A percentile compares a stretch with the other conserved stretches of the same genome.
Conservation (phyloP, 1,139 yeast genomes). For the Suhomyces kunorum region DNA sequence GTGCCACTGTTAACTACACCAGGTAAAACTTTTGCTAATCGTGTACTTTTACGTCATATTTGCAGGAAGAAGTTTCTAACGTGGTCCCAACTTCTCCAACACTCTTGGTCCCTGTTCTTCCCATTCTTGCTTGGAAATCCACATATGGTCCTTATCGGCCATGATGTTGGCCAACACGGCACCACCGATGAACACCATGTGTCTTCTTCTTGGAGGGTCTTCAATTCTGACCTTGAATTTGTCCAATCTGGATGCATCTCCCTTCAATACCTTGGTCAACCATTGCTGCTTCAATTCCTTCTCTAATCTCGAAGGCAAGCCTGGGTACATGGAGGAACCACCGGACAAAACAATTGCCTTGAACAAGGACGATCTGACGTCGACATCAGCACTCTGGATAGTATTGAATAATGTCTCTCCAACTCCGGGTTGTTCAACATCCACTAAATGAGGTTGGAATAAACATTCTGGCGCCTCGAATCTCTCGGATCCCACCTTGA, state of each 20-base stretch:
- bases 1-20: not conserved
- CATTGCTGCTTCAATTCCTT: constrained; percentile 95
- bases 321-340: constrained; percentile 99
- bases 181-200: constrained; percentile 98
- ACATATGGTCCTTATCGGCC: constrained; percentile 98
- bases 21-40: not conserved
- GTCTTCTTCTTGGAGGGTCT: constrained; percentile 98
- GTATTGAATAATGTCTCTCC: constrained; percentile 92
- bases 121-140: constrained; percentile 97
- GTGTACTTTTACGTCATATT: constrained; percentile 13
- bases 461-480: constrained; percentile 98
- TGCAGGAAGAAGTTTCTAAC: constrained; percentile 39
- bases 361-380: constrained; percentile 82
- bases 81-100: constrained; percentile 88
- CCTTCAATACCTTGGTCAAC: constrained; percentile 84
- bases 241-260: constrained; percentile 82
- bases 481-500: constrained; percentile 92
- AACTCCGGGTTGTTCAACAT: constrained; percentile 95
- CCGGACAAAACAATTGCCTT: constrained; percentile 94
- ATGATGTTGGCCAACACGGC: constrained; percentile 96
- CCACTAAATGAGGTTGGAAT: constrained; percentile 96
- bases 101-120: constrained; percentile 92
- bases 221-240: constrained; percentile 96
- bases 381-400: constrained; percentile 92
- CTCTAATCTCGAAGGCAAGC: constrained; percentile 92